phyloP scores from a whole-genome alignment of 495 filamentous ascomycete genomes.

The Lasiosphaeris hirsuta region DNA sequence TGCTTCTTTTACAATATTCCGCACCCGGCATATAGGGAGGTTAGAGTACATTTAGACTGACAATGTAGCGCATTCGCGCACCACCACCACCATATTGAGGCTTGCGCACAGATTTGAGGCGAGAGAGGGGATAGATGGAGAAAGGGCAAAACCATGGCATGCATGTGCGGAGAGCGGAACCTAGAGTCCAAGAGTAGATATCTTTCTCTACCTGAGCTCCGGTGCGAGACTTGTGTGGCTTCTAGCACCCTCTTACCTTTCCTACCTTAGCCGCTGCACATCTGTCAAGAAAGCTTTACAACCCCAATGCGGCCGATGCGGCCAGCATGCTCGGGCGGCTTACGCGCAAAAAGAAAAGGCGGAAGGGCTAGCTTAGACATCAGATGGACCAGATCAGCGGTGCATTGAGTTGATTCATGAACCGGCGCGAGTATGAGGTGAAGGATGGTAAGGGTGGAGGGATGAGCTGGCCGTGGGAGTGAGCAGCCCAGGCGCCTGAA shows the following conservation, averaged over 20 bases:
- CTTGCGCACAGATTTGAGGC: neutral
- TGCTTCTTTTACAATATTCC: conserved; percentile 11
- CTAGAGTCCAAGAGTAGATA: too few species aligned
- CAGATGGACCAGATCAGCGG: conserved; percentile 8
- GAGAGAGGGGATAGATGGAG: neutral
- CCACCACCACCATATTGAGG: neutral
- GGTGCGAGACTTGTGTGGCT: neutral
- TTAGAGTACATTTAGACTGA: neutral
- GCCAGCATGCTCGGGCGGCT: neutral
- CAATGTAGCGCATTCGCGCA: neutral
- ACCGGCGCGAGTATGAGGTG: neutral
- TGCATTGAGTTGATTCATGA: conserved; percentile 11
- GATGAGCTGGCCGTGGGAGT: conserved; percentile 7
- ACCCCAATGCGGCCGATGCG: too few species aligned
- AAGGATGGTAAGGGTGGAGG: neutral
- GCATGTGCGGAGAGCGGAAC: neutral
- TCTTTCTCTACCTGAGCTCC: neutral
- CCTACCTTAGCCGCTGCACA: neutral
- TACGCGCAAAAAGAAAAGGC: neutral
- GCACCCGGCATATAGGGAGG: neutral
- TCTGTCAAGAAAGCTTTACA: too few species aligned
- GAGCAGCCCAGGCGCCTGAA: neutral
- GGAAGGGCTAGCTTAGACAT: neutral
- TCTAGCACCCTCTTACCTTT: neutral
- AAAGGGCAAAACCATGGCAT: neutral